Conservation (phyloP, 140 eudicot species). For the Ambrosia hybrid region DNA sequence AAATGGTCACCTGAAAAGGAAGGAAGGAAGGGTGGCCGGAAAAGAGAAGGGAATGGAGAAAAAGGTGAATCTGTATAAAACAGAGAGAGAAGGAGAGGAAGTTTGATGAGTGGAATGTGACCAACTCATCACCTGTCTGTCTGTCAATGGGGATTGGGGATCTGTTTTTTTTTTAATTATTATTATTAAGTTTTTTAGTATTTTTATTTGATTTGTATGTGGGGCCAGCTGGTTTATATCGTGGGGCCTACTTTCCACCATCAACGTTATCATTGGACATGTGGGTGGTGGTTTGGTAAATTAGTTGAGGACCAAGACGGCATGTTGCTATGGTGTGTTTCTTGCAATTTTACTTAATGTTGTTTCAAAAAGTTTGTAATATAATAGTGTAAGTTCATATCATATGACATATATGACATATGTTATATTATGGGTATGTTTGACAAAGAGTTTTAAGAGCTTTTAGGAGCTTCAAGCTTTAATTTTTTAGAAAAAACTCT, state of each 20-base stretch:
- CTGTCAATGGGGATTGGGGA: constrained; percentile 28
- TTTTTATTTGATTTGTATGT: constrained; percentile 4
- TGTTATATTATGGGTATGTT: too few species aligned
- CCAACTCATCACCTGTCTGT: constrained; percentile 37
- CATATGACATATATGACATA: too few species aligned
- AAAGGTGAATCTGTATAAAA: too few species aligned
- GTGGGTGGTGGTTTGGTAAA: constrained; percentile 22
- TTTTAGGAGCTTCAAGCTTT: too few species aligned
- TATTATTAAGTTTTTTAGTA: neutral
- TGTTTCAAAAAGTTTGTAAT: neutral
- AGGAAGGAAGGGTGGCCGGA: constrained; percentile 23
- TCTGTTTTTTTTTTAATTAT: constrained; percentile 18
- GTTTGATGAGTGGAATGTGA: constrained; percentile 38
- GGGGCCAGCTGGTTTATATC: constrained; percentile 14
- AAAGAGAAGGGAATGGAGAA: neutral
- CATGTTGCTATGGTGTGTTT: neutral
- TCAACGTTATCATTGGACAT: constrained; percentile 4
- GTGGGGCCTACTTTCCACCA: constrained; percentile 33
- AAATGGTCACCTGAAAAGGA: constrained; percentile 28
- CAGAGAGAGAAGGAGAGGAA: constrained; percentile 19
- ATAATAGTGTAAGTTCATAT: too few species aligned
- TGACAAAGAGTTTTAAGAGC: too few species aligned
- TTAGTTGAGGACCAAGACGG: neutral
- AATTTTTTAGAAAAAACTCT: too few species aligned
- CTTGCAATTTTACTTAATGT: neutral